Conservation (phyloP, 1,284 basidiomycete genomes). For the Irpex sp. region DNA sequence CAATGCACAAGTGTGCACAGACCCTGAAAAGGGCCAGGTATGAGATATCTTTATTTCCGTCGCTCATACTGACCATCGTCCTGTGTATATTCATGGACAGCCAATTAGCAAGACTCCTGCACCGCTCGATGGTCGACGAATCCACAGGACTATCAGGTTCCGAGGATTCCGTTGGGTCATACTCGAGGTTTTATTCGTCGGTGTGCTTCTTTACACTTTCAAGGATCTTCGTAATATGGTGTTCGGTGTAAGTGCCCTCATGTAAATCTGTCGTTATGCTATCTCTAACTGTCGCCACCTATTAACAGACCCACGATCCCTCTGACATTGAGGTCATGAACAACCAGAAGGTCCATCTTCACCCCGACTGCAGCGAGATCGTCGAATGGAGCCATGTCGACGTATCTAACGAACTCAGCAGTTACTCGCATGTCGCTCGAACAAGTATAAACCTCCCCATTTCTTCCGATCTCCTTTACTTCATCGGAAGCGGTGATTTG, state of each 20-base stretch:
- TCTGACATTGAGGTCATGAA: neutral
- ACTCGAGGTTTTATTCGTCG: neutral
- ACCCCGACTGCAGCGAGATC: slow-evolving; percentile 6
- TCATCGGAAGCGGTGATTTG: slow-evolving; percentile 20
- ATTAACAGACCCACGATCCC: neutral
- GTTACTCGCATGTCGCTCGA: slow-evolving; percentile 11
- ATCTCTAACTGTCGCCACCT: neutral
- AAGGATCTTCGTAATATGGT: neutral
- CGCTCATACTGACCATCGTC: neutral
- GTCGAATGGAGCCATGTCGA: slow-evolving; percentile 6
- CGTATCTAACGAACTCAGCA: neutral
- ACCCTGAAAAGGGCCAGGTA: neutral
- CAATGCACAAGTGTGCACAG: neutral
- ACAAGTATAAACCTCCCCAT: slow-evolving; percentile 22
- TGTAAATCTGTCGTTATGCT: neutral
- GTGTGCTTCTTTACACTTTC: neutral
- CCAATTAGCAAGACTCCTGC: neutral
- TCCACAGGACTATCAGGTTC: neutral
- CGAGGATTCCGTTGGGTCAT: neutral
- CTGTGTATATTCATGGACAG: neutral
- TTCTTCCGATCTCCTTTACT: slow-evolving; percentile 22
- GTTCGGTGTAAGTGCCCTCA: neutral
- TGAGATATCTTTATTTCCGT: neutral
- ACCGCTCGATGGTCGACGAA: neutral
- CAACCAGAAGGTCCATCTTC: neutral